These are phyloP conservation scores for sorghum (Sorghum bicolor) DNA, from an alignment of 176 grass and related monocot species.

Conservation along the genomic window DNA sequence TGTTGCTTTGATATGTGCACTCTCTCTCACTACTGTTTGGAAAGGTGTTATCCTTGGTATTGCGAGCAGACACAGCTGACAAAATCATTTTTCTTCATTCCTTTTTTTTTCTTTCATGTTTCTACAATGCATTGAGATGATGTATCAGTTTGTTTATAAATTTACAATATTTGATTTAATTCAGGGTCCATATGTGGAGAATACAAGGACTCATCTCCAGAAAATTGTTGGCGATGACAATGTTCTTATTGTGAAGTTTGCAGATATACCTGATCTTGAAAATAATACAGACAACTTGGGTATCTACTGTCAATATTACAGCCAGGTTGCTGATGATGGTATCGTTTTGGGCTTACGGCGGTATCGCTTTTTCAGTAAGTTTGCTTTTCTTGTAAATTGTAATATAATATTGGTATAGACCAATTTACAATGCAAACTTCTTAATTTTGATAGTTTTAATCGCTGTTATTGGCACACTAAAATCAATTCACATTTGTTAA, in stretches of 20 bases:
- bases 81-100: neutral
- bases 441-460: neutral
- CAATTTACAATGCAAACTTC: neutral
- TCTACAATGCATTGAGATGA: neutral
- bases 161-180: constrained; percentile 28
- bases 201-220: constrained; percentile 61
- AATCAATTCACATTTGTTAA: constrained; percentile 1
- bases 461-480: neutral
- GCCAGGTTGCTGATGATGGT: constrained; percentile 46
- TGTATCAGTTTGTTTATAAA: neutral
- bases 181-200: constrained; percentile 72
- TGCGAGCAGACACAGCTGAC: neutral
- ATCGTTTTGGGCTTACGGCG: constrained; percentile 50
- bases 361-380: constrained; percentile 60
- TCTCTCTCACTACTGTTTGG: neutral
- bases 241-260: constrained; percentile 71
- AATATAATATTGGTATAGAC: neutral
- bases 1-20: neutral
- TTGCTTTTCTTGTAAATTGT: neutral
- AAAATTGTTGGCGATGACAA: constrained; percentile 81
- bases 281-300: neutral
- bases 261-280: neutral
- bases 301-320: constrained; percentile 32
- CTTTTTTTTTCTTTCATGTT: neutral
- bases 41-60: neutral